Evolutionary conservation across 176 grass and related monocot species (phyloP).

Genomic region (Oryza glaberrima): DNA sequence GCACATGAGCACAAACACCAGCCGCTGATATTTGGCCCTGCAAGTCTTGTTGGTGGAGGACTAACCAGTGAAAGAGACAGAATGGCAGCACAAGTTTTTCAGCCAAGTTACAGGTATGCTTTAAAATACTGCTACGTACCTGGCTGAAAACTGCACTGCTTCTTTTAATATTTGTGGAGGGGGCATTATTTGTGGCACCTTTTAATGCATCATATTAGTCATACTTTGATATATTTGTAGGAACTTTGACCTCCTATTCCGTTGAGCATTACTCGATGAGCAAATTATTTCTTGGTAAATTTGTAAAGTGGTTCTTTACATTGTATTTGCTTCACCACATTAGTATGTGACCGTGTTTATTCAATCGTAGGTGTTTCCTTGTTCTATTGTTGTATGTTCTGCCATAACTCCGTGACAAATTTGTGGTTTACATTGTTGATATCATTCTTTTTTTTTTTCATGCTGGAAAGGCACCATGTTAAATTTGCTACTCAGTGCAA

Average conservation of each 20-base stretch:
- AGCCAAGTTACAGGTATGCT: constrained; percentile 84
- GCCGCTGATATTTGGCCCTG: constrained; percentile 93
- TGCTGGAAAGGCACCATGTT: background rate
- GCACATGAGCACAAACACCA: constrained; percentile 91
- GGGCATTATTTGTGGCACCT: background rate
- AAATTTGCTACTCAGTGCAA: background rate
- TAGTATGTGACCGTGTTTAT: background rate
- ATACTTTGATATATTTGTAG: background rate
- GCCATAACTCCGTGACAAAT: background rate
- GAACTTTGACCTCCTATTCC: background rate
- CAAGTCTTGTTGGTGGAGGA: constrained; percentile 71
- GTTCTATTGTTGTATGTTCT: no score
- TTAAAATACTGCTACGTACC: background rate
- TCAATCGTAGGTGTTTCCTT: background rate
- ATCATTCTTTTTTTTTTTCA: constrained; percentile 5
- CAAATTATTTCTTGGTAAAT: background rate
- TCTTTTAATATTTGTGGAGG: background rate
- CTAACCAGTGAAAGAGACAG: constrained; percentile 79
- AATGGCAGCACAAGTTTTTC: constrained; percentile 83
- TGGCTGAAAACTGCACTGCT: background rate
- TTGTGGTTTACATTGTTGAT: constrained; percentile 8
- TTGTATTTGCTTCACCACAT: background rate
- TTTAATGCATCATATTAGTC: background rate
- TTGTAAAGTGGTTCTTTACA: background rate
- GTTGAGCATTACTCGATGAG: background rate